Percentiles rank a stretch among this genome's conserved stretches.
Conservation (phyloP, 2,329 filamentous ascomycete genomes). For the Dryadomyces quercivorus region DNA sequence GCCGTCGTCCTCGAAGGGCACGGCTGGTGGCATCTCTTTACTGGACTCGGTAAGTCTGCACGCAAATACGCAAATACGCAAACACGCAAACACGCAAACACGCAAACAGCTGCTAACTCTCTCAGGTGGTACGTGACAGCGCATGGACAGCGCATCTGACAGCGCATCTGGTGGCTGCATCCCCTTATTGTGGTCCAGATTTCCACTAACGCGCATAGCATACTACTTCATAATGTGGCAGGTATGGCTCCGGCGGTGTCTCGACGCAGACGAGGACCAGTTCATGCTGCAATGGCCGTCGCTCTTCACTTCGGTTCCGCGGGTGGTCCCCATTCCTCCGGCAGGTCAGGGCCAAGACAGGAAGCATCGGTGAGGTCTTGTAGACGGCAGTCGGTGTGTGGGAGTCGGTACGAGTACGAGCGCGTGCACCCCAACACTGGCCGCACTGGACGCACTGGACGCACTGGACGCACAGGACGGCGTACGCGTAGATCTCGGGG, state of each 20-base stretch:
- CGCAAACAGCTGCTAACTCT: background rate
- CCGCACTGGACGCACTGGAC: too few relatives aligned
- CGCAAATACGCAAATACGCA: background rate
- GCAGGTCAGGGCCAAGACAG: slow-evolving; percentile 7
- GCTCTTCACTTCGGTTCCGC: slow-evolving; percentile 39
- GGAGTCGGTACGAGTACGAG: too few relatives aligned
- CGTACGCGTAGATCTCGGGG: too few relatives aligned
- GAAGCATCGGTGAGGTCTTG: slow-evolving; percentile 14
- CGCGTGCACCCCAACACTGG: too few relatives aligned
- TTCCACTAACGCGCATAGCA: slow-evolving; percentile 25
- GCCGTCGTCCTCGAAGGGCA: slow-evolving; percentile 54
- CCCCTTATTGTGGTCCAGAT: background rate
- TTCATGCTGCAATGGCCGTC: slow-evolving; percentile 60
- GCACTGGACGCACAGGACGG: too few relatives aligned
- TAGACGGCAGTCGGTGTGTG: background rate
- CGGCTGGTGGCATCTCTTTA: slow-evolving; percentile 63
- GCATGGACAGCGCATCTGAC: background rate
- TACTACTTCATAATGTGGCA: slow-evolving; percentile 81
- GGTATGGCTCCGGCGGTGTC: slow-evolving; percentile 65
- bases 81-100: background rate
- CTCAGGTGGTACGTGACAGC: slow-evolving; percentile 7
- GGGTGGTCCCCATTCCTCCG: slow-evolving; percentile 24
- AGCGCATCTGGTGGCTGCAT: background rate
- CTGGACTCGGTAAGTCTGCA: slow-evolving; percentile 47
- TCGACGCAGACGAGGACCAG: slow-evolving; percentile 61